Evolutionary conservation across 2,329 filamentous ascomycete species (phyloP).

Genomic region (Nigrospora osmanthi): DNA sequence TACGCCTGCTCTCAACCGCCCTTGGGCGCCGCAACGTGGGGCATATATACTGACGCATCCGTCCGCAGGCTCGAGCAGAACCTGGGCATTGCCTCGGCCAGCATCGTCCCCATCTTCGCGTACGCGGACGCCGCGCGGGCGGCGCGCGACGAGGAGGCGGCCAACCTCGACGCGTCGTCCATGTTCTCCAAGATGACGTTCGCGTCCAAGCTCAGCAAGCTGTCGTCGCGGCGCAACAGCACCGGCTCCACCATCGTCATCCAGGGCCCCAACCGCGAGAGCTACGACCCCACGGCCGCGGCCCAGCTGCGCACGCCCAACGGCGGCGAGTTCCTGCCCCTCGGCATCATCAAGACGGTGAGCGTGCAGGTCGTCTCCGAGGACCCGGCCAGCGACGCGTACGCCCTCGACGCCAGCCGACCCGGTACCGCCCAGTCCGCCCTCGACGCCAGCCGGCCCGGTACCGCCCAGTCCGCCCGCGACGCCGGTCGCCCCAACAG

Average conservation of each 20-base stretch:
- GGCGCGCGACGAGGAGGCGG: slow-evolving; percentile 8
- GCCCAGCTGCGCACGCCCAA: background rate
- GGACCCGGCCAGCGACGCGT: slow-evolving; percentile 15
- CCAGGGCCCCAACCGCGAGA: slow-evolving; percentile 13
- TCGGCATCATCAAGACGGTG: slow-evolving; percentile 29
- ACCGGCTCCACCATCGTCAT: slow-evolving; percentile 16
- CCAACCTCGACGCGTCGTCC: slow-evolving; percentile 9
- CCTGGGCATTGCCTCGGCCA: slow-evolving; percentile 26
- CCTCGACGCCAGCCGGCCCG: too few relatives aligned
- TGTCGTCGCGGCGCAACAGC: slow-evolving; percentile 10
- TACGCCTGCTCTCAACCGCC: too few relatives aligned
- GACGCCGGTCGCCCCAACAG: too few relatives aligned
- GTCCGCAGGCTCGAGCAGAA: slow-evolving; percentile 24
- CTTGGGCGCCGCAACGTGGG: too few relatives aligned
- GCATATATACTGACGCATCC: background rate
- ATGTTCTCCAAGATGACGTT: slow-evolving; percentile 11
- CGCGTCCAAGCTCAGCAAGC: slow-evolving; percentile 6
- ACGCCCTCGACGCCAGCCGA: background rate
- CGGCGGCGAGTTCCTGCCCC: slow-evolving; percentile 15
- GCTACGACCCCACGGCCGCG: slow-evolving; percentile 11
- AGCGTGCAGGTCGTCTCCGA: slow-evolving; percentile 27
- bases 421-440: background rate
- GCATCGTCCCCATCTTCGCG: slow-evolving; percentile 24
- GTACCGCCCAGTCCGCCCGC: too few relatives aligned
- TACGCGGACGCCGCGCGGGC: slow-evolving; percentile 16